phyloP scores from a whole-genome alignment of 2,329 filamentous ascomycete genomes.

The Sporothrix brasiliensis region DNA sequence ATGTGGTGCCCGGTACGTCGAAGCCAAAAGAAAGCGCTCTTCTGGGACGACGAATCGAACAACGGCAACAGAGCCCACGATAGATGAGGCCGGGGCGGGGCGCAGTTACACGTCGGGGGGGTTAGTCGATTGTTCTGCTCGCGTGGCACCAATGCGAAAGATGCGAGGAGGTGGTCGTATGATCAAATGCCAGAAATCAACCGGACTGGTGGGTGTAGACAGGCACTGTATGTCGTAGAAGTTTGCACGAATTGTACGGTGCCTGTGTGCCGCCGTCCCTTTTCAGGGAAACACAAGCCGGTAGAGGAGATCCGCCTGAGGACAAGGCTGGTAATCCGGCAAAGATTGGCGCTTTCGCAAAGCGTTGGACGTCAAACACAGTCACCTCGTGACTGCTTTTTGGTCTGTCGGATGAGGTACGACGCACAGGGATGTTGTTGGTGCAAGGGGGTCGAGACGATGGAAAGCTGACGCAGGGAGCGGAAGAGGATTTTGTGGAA shows the following conservation, averaged over 20 bases:
- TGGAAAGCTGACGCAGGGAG: slow-evolving; percentile 7
- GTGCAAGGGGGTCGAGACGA: not conserved
- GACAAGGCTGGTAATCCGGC: slow-evolving; percentile 24
- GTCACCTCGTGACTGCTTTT: slow-evolving; percentile 8
- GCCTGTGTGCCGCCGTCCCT: slow-evolving; percentile 17
- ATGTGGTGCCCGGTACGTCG: not conserved
- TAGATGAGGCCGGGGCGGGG: slow-evolving; percentile 13
- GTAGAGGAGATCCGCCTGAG: not conserved
- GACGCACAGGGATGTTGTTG: not conserved
- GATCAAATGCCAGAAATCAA: slow-evolving; percentile 25
- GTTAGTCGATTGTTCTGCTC: not conserved
- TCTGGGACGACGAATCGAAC: slow-evolving; percentile 11
- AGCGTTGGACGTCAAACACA: not conserved
- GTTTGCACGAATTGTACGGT: not conserved
- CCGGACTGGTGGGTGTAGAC: slow-evolving; percentile 18
- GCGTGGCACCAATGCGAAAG: not conserved
- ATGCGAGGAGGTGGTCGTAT: slow-evolving; percentile 27
- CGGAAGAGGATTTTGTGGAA: not conserved
- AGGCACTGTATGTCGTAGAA: not conserved
- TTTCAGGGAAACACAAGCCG: not conserved
- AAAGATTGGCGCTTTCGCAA: slow-evolving; percentile 22
- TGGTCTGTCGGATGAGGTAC: slow-evolving; percentile 11
- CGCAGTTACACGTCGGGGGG: not conserved
- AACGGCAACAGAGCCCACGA: not conserved
- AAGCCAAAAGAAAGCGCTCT: slow-evolving; percentile 15